phyloP scores from a whole-genome alignment of 2,329 filamentous ascomycete genomes.

The Cladosporium cucumerinum region DNA sequence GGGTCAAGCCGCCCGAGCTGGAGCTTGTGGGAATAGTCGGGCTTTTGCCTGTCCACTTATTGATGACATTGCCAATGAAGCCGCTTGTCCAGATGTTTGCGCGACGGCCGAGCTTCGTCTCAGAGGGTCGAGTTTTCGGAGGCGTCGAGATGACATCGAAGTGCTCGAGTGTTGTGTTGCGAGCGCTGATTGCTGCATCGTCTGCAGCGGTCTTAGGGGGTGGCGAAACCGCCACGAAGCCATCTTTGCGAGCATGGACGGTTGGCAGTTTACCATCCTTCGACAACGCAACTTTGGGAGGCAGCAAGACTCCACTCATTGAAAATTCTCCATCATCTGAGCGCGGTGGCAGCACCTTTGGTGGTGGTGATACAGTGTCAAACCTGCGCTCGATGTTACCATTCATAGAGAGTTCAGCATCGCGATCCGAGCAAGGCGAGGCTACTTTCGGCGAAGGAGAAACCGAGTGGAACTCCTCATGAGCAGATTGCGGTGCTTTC shows the following conservation, averaged over 20 bases:
- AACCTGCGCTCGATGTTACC: background rate
- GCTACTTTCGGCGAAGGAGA: background rate
- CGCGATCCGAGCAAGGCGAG: background rate
- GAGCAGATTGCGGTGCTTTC: background rate
- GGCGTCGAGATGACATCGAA: background rate
- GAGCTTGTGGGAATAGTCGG: background rate
- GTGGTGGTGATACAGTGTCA: background rate
- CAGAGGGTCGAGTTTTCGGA: background rate
- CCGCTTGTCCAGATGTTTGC: background rate
- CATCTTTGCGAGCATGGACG: background rate
- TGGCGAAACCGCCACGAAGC: background rate
- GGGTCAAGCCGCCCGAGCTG: background rate
- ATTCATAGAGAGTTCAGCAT: background rate
- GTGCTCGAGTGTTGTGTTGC: background rate
- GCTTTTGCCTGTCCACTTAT: background rate
- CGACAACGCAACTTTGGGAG: background rate
- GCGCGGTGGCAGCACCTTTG: background rate
- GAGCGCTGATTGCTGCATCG: background rate
- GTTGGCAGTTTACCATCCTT: background rate
- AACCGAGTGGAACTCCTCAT: background rate
- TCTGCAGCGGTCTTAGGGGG: background rate
- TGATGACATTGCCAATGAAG: background rate
- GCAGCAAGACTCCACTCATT: background rate
- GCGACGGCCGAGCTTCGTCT: background rate
- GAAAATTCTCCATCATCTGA: background rate